A percentile compares a stretch with the other conserved stretches of the same genome.
Evolutionary conservation across 768 basidiomycete genomes (phyloP).

Genomic region (Lactarius sanguifluus): DNA sequence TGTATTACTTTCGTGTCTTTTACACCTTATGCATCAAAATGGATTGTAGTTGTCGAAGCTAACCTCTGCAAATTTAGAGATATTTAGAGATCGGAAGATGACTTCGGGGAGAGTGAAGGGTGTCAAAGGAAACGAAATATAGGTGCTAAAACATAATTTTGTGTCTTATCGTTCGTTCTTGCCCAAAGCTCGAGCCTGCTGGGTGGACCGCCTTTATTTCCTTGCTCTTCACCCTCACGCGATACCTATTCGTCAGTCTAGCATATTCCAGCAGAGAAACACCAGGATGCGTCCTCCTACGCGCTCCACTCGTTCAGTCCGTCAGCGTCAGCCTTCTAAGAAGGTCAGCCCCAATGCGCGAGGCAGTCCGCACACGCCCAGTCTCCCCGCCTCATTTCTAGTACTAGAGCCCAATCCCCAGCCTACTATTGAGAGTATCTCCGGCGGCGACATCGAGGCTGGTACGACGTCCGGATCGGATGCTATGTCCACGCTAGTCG

Average conservation of each 20-base stretch:
- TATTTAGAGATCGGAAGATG: constrained; percentile 8
- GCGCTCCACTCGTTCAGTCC: constrained; percentile 35
- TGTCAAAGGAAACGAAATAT: constrained; percentile 1
- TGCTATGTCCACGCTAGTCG: neutral
- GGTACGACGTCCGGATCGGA: neutral
- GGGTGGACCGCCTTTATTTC: neutral
- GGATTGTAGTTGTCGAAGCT: constrained; percentile 13
- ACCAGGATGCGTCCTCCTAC: constrained; percentile 33
- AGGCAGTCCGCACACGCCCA: neutral
- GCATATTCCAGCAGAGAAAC: constrained; percentile 17
- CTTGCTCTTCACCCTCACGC: constrained; percentile 1
- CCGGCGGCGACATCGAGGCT: constrained; percentile 1
- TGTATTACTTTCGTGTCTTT: neutral
- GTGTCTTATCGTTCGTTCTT: neutral
- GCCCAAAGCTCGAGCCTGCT: neutral
- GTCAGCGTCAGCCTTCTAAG: constrained; percentile 27
- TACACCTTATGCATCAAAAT: neutral
- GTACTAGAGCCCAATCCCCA: neutral
- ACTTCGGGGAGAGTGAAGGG: neutral
- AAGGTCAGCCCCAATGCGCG: constrained; percentile 1
- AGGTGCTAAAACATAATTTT: constrained; percentile 6
- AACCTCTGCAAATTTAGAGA: constrained; percentile 11
- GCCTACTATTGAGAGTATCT: neutral
- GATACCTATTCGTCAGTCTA: constrained; percentile 17
- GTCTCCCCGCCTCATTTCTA: neutral